Evolutionary conservation across 257 asterid species (phyloP), one percentile per base, ranked within the genome.

Genomic region (Solanum microdontum): DNA sequence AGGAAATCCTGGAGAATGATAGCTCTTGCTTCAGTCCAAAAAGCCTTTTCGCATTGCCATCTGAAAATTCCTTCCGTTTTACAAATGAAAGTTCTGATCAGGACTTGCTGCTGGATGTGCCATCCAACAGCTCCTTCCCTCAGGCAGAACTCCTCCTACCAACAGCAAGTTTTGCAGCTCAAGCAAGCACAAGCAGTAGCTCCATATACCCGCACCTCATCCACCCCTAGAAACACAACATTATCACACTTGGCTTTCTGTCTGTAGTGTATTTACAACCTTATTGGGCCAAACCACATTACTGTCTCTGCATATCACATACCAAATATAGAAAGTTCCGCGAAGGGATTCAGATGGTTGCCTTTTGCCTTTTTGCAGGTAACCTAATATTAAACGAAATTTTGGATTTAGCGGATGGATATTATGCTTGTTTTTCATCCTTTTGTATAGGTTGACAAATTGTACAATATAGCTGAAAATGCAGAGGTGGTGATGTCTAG

Each of bases 61-160:
- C 91, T 64, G 90, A 91, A 51, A 94, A 92, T 87, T 89, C 93
- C 84, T 89, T 91, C 83, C 88, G 86, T 87, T 91, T 90, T 45
- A 88, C 88, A 11, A 93, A 90, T 55, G 95, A 90, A 77, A 89
- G 90, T 88, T 89, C 91, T 23, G 96, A 94, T 70, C 94, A 94
- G 88, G 98, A 94, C 75, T 90, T 95, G 92, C 94, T 95, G 86
- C 91, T 95, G 76, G 95, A 95, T 87, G 90, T 94, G 85, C 98
- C 98, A 7, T 94, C 95, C 64, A 91, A 89, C 55, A 87, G 93
- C 85, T 94, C 93, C 82, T 93, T 94, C 88, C 96, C 98, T 62
- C 97, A 93, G 90, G 96, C 98, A 43, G 98, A 95, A 88, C 96
- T 95, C 39, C 93, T 94, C 73, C 36, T 86, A 88, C 95, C 94